Percentiles rank a stretch among this genome's conserved stretches.
phyloP scores from a whole-genome alignment of 2,329 filamentous ascomycete genomes.

The Ascochyta fabae region DNA sequence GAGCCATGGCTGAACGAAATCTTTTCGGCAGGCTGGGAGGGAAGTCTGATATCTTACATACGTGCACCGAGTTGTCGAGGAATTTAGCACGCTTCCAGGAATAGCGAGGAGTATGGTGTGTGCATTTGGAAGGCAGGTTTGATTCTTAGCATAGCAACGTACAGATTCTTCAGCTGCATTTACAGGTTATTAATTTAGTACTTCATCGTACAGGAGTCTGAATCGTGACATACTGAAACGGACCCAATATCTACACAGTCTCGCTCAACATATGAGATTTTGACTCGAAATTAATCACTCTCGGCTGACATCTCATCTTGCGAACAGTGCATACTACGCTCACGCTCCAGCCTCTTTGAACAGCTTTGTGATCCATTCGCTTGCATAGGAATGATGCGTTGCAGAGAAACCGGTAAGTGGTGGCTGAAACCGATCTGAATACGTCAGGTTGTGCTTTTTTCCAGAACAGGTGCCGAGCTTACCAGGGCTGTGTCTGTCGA shows the following conservation, averaged over 20 bases:
- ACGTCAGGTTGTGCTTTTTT: constrained; percentile 10
- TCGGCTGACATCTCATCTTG: constrained; percentile 7
- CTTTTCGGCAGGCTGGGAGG: neutral
- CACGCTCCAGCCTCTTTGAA: constrained; percentile 43
- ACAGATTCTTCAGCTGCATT: constrained; percentile 9
- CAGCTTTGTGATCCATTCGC: constrained; percentile 42
- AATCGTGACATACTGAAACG: constrained; percentile 18
- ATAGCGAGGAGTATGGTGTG: constrained; percentile 5
- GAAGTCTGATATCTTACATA: neutral
- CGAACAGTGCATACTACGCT: neutral
- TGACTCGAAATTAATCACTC: neutral
- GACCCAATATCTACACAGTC: constrained; percentile 8
- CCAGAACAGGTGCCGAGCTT: constrained; percentile 16
- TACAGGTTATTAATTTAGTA: constrained; percentile 16
- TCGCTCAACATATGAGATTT: constrained; percentile 8
- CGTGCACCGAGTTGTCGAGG: constrained; percentile 1
- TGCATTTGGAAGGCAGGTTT: constrained; percentile 11
- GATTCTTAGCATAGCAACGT: constrained; percentile 2
- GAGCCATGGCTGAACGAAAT: constrained; percentile 41
- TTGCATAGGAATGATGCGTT: constrained; percentile 36
- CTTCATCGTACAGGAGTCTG: constrained; percentile 12
- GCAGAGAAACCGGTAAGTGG: constrained; percentile 36
- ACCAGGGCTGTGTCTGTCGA: constrained; percentile 37
- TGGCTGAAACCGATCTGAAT: constrained; percentile 38
- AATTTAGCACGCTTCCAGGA: constrained; percentile 10